These are phyloP conservation scores for Dothiorella sarmentorum DNA, from an alignment of 2,329 filamentous ascomycete species.

Conservation along the genomic window DNA sequence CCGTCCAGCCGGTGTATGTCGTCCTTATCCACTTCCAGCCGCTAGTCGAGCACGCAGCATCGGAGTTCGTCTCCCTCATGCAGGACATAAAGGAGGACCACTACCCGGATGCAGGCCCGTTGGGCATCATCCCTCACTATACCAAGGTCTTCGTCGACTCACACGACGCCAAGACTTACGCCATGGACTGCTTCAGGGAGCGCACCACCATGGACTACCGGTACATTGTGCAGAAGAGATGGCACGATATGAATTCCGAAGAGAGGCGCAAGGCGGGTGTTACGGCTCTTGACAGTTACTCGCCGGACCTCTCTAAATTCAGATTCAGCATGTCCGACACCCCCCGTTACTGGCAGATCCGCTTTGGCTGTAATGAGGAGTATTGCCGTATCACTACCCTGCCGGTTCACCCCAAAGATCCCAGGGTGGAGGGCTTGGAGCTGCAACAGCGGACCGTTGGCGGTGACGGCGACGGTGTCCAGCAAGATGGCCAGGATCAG, in stretches of 20 bases:
- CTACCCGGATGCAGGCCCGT: not conserved
- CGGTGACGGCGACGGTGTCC: no score
- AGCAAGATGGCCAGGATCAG: not conserved
- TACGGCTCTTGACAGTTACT: not conserved
- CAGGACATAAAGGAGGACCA: not conserved
- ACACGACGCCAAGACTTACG: not conserved
- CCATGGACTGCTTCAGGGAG: not conserved
- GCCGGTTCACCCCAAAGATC: not conserved
- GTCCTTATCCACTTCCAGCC: not conserved
- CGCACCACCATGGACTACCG: not conserved
- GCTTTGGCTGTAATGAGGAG: slow-evolving; percentile 6
- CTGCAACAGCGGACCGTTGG: no score
- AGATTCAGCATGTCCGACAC: not conserved
- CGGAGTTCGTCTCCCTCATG: not conserved
- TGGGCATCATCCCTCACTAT: not conserved
- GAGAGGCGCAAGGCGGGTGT: not conserved
- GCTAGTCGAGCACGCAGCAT: not conserved
- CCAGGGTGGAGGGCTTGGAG: not conserved
- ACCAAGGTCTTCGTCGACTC: not conserved
- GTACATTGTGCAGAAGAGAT: not conserved
- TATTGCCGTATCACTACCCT: not conserved
- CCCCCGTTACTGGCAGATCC: not conserved
- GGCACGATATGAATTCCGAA: not conserved
- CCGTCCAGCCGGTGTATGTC: not conserved
- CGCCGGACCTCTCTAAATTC: not conserved